Percentiles rank a stretch among this genome's conserved stretches.
phyloP scores from a whole-genome alignment of 441 rosid genomes.

The Breynia disticha region DNA sequence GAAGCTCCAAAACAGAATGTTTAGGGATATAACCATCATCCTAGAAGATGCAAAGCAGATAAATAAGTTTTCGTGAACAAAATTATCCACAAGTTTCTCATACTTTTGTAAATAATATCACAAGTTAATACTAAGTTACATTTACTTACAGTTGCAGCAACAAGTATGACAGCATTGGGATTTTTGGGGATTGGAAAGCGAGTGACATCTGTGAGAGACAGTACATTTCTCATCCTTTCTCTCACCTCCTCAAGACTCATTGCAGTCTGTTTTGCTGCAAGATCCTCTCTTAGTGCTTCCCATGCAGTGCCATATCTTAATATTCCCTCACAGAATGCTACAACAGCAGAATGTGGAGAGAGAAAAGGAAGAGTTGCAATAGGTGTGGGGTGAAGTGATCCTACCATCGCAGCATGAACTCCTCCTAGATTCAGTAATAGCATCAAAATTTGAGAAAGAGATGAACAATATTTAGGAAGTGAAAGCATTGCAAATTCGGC shows the following conservation, averaged over 20 bases:
- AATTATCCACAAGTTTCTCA: too few relatives aligned
- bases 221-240: slow-evolving; percentile 80
- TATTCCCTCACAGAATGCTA: slow-evolving; percentile 97
- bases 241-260: slow-evolving; percentile 89
- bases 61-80: neutral
- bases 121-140: slow-evolving; percentile 3
- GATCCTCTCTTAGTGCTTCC: slow-evolving; percentile 90
- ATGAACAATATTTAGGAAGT: slow-evolving; percentile 3
- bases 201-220: slow-evolving; percentile 95
- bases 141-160: slow-evolving; percentile 88
- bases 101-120: too few relatives aligned
- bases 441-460: slow-evolving; percentile 8
- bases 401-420: slow-evolving; percentile 99
- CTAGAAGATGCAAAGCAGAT: slow-evolving; percentile 25
- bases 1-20: slow-evolving; percentile 85
- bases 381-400: slow-evolving; percentile 91
- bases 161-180: slow-evolving; percentile 74
- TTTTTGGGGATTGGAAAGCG: slow-evolving; percentile 85
- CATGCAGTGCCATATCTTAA: slow-evolving; percentile 84
- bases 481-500: neutral
- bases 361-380: slow-evolving; percentile 90
- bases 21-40: slow-evolving; percentile 97
- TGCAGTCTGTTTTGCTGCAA: slow-evolving; percentile 48
- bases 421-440: slow-evolving; percentile 54
- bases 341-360: slow-evolving; percentile 95